Base-by-base conservation (phyloP, 179 eudicot genomes). In the Silene coronaria region DNA sequence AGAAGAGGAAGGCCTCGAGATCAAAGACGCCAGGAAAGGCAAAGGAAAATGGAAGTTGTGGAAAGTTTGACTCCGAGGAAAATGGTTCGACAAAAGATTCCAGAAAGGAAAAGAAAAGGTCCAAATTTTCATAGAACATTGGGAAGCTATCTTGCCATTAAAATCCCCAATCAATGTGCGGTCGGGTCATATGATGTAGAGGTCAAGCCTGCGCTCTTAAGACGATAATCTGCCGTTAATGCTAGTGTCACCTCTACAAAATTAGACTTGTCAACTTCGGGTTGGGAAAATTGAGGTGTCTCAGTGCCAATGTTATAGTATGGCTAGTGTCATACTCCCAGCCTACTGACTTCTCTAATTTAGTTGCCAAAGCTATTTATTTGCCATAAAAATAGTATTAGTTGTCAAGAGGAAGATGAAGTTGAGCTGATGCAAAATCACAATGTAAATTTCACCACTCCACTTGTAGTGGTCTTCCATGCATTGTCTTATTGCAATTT, bases 1-100 rank as follows among this genome's bases (percentile, higher is more conserved):
- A 84, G 86, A 90, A 87, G 85, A 86, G 91, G 84, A 88, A 88
- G 84, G 61, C 73, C 5, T 68, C 81, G 0, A 87, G 75, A 75
- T 78, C 83, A 72, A 84, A 82, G 78, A 72, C 65, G 7, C 65
- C 77, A 2, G 78, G 79, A 72, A 87, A 84, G 80, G 67, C 24
- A 14, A 84, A 82, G 80, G 88, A 80, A 72, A 86, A 86, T 74
- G 87, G 86, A 7, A 79, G 80, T 23, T 2, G 28, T 5, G 69
- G 60, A 9, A 80, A 77, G 67, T 51, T 36, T 13, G 62, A 51
- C 36, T 34, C 36, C 7, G 82, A 78, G 34, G 85, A 84, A 73
- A 86, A 79, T 75, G 80, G 83, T 6, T 81, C 83, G 1, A 80
- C 48, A 74, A 84, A 83, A 77, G 88, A 82, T 68, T 73, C 66